phyloP scores from a whole-genome alignment of 495 filamentous ascomycete genomes.

The Daldinia vernicosa region DNA sequence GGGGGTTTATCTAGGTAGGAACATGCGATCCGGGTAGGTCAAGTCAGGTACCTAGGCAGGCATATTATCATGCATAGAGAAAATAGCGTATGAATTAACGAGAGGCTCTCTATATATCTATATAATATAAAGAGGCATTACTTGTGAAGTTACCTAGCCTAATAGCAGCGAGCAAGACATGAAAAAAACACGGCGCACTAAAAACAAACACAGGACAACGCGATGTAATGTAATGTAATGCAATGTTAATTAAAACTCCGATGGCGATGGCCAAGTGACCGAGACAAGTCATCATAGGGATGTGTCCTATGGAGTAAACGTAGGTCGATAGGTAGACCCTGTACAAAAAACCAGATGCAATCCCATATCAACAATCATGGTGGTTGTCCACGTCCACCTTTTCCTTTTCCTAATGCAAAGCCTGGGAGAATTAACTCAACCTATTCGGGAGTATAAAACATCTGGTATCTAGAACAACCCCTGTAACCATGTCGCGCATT shows the following conservation, averaged over 20 bases:
- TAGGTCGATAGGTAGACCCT: background rate
- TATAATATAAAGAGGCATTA: background rate
- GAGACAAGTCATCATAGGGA: too few relatives aligned
- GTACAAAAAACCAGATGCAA: background rate
- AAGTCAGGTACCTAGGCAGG: too few relatives aligned
- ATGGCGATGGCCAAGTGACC: background rate
- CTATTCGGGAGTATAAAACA: background rate
- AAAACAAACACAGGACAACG: background rate
- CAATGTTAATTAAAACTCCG: background rate
- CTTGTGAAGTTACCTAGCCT: background rate
- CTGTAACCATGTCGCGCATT: background rate
- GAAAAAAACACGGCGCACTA: background rate
- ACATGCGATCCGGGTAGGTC: too few relatives aligned
- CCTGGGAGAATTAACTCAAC: constrained; percentile 2
- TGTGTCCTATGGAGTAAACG: too few relatives aligned
- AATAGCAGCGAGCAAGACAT: background rate
- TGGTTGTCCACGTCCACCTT: background rate
- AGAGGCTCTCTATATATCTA: background rate
- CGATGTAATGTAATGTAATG: background rate
- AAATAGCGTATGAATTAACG: background rate
- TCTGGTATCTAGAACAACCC: background rate
- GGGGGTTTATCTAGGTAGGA: constrained; percentile 33
- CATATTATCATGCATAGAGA: background rate
- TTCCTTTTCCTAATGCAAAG: background rate
- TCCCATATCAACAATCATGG: background rate